Evolutionary conservation across 108 stramenopile genomes (phyloP), one percentile per base, ranked within the genome.

Genomic region (Bacterosira constricta): DNA sequence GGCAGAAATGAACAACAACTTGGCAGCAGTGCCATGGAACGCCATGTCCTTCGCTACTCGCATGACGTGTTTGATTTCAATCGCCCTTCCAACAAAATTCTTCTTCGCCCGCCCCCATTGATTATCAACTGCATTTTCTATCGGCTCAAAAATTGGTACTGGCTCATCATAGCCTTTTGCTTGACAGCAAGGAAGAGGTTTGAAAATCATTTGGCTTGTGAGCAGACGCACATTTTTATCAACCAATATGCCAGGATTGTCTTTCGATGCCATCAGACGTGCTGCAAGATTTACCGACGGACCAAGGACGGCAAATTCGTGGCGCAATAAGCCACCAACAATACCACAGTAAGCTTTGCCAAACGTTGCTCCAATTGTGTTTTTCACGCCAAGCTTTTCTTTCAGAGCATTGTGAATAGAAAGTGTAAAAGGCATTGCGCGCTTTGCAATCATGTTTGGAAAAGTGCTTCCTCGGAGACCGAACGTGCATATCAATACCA

Each of bases 221-320:
- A 79, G 63, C 30, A 71, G 46, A 5, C 86, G 77, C 10, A 90
- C 77, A 39, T 61, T 55, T 47, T 81, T 75, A 47, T 90, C 86
- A 10, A 90, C 89, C 21, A 90, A 63, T 20, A 90, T 79, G 18
- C 89, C 89, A 3, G 83, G 79, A 41, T 90, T 87, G 4, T 59
- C 66, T 8, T 73, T 53, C 6, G 38, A 55, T 11, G 62, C 57
- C 89, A 87, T 90, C 29, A 90, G 66, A 12, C 89, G 65, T 34
- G 89, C 89, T 15, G 86, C 73, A 51, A 90, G 74, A 74, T 90
- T 90, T 18, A 87, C 89, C 13, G 84, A 77, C 26, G 89, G 84
- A 15, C 89, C 86, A 11, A 90, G 63, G 3, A 85, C 86, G 10
- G 86, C 83, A 66, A 75, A 90, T 47, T 87, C 89, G 62, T 90